phyloP scores from a whole-genome alignment of 164 flowering plant genomes.

The Paratinospora sagittata region DNA sequence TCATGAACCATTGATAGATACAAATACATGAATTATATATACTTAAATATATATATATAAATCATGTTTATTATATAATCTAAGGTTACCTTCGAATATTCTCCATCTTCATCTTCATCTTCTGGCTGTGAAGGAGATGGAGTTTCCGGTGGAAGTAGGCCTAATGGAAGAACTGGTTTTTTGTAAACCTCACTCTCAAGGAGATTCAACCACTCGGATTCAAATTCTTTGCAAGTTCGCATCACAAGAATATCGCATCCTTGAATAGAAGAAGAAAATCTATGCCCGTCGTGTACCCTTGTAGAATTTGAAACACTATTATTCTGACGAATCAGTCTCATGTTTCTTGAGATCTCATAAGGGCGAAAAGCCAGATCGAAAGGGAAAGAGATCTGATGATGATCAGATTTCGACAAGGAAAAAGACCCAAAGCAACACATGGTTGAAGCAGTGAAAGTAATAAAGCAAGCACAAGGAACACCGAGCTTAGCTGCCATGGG shows the following conservation, averaged over 20 bases:
- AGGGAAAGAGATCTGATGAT: slow-evolving; percentile 14
- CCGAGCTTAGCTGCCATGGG: slow-evolving; percentile 5
- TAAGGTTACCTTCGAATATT: too few species aligned
- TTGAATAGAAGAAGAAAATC: background rate
- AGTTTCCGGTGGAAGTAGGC: too few species aligned
- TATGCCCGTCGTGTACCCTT: background rate
- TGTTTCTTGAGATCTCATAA: slow-evolving; percentile 11
- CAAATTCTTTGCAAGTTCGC: slow-evolving; percentile 29
- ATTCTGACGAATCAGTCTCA: background rate
- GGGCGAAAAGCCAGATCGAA: slow-evolving; percentile 17
- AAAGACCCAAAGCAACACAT: slow-evolving; percentile 4
- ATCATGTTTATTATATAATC: too few species aligned
- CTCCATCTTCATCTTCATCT: background rate
- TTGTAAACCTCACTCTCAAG: slow-evolving; percentile 4
- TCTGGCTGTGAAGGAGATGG: background rate
- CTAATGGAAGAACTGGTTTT: slow-evolving; percentile 37
- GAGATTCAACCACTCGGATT: slow-evolving; percentile 25
- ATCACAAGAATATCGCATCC: slow-evolving; percentile 14
- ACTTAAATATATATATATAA: too few species aligned
- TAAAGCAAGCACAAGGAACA: slow-evolving; percentile 6
- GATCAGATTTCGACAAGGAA: background rate
- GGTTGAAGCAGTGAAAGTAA: slow-evolving; percentile 2
- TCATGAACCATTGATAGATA: too few species aligned
- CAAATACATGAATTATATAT: too few species aligned
- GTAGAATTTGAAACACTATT: background rate